Evolutionary conservation across 2,329 filamentous ascomycete species (phyloP).

Genomic region (Eutypa lata): DNA sequence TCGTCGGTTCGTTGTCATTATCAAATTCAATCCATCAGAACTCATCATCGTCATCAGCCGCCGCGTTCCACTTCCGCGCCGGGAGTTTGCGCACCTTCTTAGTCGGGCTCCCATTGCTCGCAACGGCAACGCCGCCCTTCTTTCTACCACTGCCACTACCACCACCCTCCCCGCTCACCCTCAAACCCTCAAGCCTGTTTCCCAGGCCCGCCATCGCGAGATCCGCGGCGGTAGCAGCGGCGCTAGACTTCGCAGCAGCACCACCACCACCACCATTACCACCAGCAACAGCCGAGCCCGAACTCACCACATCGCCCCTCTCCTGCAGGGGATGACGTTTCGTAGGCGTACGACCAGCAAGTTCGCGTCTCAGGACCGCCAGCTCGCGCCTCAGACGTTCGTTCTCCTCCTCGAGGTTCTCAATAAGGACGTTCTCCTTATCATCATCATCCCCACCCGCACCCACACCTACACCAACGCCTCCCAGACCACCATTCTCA

Average conservation of each 20-base stretch:
- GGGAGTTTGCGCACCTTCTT: neutral
- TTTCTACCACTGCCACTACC: neutral
- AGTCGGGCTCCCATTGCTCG: neutral
- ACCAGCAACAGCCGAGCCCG: no score
- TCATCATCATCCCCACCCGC: slow-evolving; percentile 41
- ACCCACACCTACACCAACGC: slow-evolving; percentile 19
- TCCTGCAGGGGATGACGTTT: slow-evolving; percentile 56
- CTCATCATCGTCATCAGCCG: neutral
- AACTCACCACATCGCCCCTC: slow-evolving; percentile 41
- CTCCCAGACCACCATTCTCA: slow-evolving; percentile 36
- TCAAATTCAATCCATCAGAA: neutral
- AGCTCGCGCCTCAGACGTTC: slow-evolving; percentile 65
- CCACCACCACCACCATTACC: no score
- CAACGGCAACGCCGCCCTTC: neutral
- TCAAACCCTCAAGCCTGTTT: slow-evolving; percentile 48
- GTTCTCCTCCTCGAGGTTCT: slow-evolving; percentile 69
- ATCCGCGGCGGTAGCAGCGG: slow-evolving; percentile 17
- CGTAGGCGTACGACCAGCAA: slow-evolving; percentile 60
- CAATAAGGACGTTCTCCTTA: slow-evolving; percentile 61
- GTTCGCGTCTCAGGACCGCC: slow-evolving; percentile 61
- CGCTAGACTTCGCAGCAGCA: slow-evolving; percentile 7
- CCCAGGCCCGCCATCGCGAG: slow-evolving; percentile 38
- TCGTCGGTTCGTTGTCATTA: neutral
- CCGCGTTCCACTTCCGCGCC: neutral
- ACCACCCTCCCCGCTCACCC: slow-evolving; percentile 32